These are phyloP conservation scores for Fusarium kyushuense DNA, from an alignment of 2,329 filamentous ascomycete species.

Conservation along the genomic window DNA sequence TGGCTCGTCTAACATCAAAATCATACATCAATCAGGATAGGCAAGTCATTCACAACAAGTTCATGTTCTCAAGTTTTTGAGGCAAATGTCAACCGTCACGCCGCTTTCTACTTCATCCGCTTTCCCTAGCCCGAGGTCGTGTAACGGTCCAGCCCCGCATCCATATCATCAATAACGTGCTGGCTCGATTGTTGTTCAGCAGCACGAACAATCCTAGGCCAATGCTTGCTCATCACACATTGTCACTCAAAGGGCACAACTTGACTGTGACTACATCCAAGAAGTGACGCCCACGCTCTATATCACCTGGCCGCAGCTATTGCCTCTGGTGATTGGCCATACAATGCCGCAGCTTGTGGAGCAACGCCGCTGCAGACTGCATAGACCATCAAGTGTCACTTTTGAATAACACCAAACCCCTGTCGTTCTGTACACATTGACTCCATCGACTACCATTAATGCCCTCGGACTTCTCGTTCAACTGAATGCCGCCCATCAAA, in stretches of 20 bases:
- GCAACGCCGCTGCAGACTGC: slow-evolving; percentile 23
- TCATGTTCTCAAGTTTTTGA: not conserved
- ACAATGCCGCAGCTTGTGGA: slow-evolving; percentile 22
- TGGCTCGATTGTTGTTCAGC: slow-evolving; percentile 4
- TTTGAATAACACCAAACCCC: slow-evolving; percentile 9
- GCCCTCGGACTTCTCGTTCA: not conserved
- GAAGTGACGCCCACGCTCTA: slow-evolving; percentile 17
- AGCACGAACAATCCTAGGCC: not conserved
- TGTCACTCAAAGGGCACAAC: slow-evolving; percentile 3
- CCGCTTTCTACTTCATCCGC: slow-evolving; percentile 15
- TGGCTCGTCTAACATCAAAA: slow-evolving; percentile 4
- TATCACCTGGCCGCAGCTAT: slow-evolving; percentile 16
- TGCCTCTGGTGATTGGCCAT: slow-evolving; percentile 22
- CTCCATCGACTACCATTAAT: not conserved
- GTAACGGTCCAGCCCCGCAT: slow-evolving; percentile 29
- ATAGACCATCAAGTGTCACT: slow-evolving; percentile 21
- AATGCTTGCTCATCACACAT: slow-evolving; percentile 6
- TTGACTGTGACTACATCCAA: not conserved
- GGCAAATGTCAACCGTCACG: not conserved
- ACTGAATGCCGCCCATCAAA: not conserved
- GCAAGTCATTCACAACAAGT: not conserved
- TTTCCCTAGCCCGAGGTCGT: slow-evolving; percentile 18
- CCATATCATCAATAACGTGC: slow-evolving; percentile 1
- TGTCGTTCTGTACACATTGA: slow-evolving; percentile 11
- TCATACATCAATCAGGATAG: not conserved